Conservation (phyloP, 805 yeast genomes). For the Saturnispora dispora region DNA sequence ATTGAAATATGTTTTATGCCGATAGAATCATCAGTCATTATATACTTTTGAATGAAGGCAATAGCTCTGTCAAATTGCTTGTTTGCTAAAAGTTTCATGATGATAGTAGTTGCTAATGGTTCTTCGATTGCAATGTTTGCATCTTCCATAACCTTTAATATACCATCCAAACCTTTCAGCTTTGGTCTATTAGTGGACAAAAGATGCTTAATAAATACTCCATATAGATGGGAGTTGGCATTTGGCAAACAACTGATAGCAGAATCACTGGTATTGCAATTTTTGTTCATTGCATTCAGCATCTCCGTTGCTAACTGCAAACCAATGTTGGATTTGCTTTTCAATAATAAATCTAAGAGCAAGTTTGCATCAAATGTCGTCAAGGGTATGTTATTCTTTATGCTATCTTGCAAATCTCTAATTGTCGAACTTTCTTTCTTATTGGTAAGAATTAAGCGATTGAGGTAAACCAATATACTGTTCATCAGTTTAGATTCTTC, state of each 20-base stretch:
- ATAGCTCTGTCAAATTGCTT: constrained; percentile 27
- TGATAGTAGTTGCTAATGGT: constrained; percentile 30
- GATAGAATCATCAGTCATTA: constrained; percentile 12
- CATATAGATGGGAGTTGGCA: constrained; percentile 34
- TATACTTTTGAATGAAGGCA: constrained; percentile 25
- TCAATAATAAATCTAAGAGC: constrained; percentile 18
- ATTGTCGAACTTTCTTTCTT: constrained; percentile 8
- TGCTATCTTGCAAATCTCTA: constrained; percentile 11
- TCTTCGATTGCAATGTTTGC: constrained; percentile 27
- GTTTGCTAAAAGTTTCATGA: constrained; percentile 25
- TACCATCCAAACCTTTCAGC: constrained; percentile 21
- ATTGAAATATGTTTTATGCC: constrained; percentile 7
- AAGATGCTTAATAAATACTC: constrained; percentile 30
- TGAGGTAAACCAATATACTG: constrained; percentile 12
- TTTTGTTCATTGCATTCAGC: constrained; percentile 22
- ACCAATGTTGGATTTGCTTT: constrained; percentile 16
- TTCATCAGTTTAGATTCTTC: constrained; percentile 20
- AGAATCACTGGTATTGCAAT: constrained; percentile 4
- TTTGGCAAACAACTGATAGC: constrained; percentile 26
- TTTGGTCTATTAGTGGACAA: constrained; percentile 23
- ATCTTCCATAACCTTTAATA: constrained; percentile 27
- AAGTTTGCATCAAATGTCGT: constrained; percentile 21
- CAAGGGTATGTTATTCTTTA: constrained; percentile 18
- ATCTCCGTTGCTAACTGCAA: constrained; percentile 26
- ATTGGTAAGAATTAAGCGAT: constrained; percentile 8